Evolutionary conservation across 768 basidiomycete species (phyloP).

Genomic region (Zangia roseola): DNA sequence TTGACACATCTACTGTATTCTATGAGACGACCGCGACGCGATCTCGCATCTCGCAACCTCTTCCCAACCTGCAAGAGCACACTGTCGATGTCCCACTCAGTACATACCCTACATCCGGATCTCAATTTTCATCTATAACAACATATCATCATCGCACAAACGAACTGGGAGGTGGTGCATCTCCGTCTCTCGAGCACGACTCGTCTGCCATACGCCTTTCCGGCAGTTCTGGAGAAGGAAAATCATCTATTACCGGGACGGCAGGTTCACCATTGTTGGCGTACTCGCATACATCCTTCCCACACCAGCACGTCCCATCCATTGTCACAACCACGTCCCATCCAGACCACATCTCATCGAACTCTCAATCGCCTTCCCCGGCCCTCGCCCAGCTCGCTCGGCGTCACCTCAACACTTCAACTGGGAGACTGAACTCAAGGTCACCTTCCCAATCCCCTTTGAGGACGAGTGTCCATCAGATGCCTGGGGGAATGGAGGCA

Average conservation of each 20-base stretch:
- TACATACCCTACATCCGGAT: conserved; percentile 32
- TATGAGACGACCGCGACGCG: conserved; percentile 55
- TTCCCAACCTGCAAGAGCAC: conserved; percentile 18
- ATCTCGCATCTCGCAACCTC: conserved; percentile 23
- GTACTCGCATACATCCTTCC: conserved; percentile 24
- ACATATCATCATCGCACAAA: conserved; percentile 28
- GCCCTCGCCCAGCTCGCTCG: conserved; percentile 25
- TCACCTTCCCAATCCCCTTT: conserved; percentile 34
- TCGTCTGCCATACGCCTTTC: conserved; percentile 22
- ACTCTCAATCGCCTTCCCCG: conserved; percentile 9
- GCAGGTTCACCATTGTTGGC: conserved; percentile 12
- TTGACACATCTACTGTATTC: conserved; percentile 60
- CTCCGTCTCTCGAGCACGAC: conserved; percentile 22
- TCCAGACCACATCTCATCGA: conserved; percentile 13
- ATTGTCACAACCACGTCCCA: conserved; percentile 46
- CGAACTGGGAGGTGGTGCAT: conserved; percentile 7
- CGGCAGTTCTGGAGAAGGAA: conserved; percentile 11
- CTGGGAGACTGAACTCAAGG: conserved; percentile 28
- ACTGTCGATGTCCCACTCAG: conserved; percentile 22
- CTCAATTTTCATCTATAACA: conserved; percentile 34
- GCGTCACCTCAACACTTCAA: conserved; percentile 21
- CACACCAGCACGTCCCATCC: conserved; percentile 51
- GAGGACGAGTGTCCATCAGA: conserved; percentile 18
- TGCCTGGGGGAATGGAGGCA: conserved; percentile 15
- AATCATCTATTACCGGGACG: not conserved